Evolutionary conservation across 2,329 filamentous ascomycete species (phyloP), one percentile per base, ranked within the genome.

Genomic region (Clarireedia paspali): DNA sequence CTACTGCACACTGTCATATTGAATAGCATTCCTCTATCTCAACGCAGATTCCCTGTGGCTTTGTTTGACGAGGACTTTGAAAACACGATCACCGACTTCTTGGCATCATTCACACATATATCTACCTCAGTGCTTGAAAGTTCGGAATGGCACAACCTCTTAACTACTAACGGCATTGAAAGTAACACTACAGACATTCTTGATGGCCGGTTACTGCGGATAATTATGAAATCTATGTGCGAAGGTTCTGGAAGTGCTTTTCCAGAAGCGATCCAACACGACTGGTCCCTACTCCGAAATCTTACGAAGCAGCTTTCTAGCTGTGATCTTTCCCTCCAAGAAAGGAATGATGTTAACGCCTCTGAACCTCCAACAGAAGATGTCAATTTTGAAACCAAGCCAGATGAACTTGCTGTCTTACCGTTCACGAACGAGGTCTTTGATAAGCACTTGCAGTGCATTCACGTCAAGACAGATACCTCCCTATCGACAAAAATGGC

Each of bases 141-240:
- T 63, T 12, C 65, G 15, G 58, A 47, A 50, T 67, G 62, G 65
- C 51, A 56, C 10, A 53, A 61, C 2, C 57, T 66, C 20, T 57
- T 65, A 42, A 57, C 64, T 36, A 54, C 59, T 9, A 59, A 64
- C 47, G 57, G 60, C 6, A 47, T 63, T 17, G 59, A 57, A 9
- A 76, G 73, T 61, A 77, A 83, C 63, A 64, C 82, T 5, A 72
- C 72, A 15, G 82, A 85, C 64, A 67, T 80, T 5, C 65, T 84
- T 14, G 81, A 84, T 66, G 81, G 81, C 6, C 72, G 79, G 40
- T 63, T 80, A 5, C 63, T 70, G 38, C 63, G 68, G 40, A 59
- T 58, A 14, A 58, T 64, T 10, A 61, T 69, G 9, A 64, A 67
- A 58, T 60, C 63, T 15, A 61, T 70, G 59, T 62, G 59, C 27